phyloP scores from a whole-genome alignment of 2,329 filamentous ascomycete species.

The Aspergillus arachidicola region DNA sequence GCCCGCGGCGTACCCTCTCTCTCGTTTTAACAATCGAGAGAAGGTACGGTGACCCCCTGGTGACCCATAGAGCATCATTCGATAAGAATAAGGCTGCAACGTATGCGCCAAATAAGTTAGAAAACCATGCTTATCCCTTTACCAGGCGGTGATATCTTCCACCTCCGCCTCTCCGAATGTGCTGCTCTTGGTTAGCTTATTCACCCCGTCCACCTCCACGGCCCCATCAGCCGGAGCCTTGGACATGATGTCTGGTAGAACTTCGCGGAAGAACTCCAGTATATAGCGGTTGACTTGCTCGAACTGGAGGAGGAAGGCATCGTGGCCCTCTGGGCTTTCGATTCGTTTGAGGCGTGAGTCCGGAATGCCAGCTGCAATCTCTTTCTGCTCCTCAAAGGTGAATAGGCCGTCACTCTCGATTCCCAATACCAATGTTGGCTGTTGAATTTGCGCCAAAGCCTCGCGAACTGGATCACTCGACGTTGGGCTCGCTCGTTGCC shows the following conservation, averaged over 20 bases:
- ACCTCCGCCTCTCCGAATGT: conserved; percentile 96
- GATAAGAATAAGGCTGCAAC: conserved; percentile 27
- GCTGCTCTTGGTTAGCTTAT: conserved; percentile 77
- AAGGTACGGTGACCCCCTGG: conserved; percentile 12
- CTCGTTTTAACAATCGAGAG: conserved; percentile 12
- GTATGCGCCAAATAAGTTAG: conserved; percentile 29
- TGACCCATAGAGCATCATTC: conserved; percentile 13
- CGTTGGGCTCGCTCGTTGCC: conserved; percentile 60
- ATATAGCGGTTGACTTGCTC: conserved; percentile 94
- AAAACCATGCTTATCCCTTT: conserved; percentile 29
- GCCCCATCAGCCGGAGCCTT: conserved; percentile 54
- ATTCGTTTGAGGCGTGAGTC: conserved; percentile 80
- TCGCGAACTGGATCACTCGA: conserved; percentile 61
- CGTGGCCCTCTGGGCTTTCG: conserved; percentile 91
- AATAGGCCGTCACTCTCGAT: conserved; percentile 97
- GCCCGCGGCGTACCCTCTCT: conserved; percentile 21
- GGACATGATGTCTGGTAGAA: conserved; percentile 85
- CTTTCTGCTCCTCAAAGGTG: conserved; percentile 94
- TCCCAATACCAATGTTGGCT: conserved; percentile 87
- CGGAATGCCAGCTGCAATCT: conserved; percentile 80
- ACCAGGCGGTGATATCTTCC: conserved; percentile 95
- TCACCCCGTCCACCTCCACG: conserved; percentile 56
- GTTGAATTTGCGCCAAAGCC: conserved; percentile 78
- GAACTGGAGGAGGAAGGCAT: conserved; percentile 94
- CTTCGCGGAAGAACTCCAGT: conserved; percentile 77